Evolutionary conservation across 768 basidiomycete species (phyloP).

Genomic region (Tubosaeta sp.): DNA sequence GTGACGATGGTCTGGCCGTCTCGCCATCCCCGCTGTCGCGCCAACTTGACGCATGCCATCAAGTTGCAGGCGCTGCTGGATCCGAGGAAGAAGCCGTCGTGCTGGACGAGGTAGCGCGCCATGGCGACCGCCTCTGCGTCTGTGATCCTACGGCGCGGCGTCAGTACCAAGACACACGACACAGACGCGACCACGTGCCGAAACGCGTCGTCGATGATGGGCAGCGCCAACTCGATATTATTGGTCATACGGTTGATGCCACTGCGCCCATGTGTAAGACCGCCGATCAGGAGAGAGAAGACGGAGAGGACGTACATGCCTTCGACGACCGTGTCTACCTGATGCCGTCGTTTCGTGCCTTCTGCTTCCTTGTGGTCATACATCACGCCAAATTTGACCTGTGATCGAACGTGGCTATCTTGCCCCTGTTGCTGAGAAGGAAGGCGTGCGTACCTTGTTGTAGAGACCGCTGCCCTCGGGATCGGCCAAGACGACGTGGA

Average conservation of each 20-base stretch:
- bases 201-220: conserved; percentile 86
- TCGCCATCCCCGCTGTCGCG: conserved; percentile 63
- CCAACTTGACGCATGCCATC: conserved; percentile 83
- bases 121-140: conserved; percentile 94
- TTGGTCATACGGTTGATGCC: conserved; percentile 92
- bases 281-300: conserved; percentile 6
- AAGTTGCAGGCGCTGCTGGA: conserved; percentile 97
- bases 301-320: conserved; percentile 55
- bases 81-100: conserved; percentile 92
- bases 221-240: conserved; percentile 82
- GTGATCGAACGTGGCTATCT: neutral
- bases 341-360: conserved; percentile 88
- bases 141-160: conserved; percentile 55
- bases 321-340: conserved; percentile 95
- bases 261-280: conserved; percentile 36
- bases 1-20: conserved; percentile 77
- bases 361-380: conserved; percentile 90
- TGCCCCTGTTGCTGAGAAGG: neutral
- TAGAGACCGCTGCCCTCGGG: conserved; percentile 93
- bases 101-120: conserved; percentile 86
- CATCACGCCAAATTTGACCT: conserved; percentile 93
- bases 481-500: conserved; percentile 78
- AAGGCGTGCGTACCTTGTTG: conserved; percentile 71
- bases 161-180: no score
- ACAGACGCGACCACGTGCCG: conserved; percentile 27